Evolutionary conservation across 805 yeast species (phyloP), one percentile per base, ranked within the genome.

Genomic region (Zygosaccharomyces lentus): DNA sequence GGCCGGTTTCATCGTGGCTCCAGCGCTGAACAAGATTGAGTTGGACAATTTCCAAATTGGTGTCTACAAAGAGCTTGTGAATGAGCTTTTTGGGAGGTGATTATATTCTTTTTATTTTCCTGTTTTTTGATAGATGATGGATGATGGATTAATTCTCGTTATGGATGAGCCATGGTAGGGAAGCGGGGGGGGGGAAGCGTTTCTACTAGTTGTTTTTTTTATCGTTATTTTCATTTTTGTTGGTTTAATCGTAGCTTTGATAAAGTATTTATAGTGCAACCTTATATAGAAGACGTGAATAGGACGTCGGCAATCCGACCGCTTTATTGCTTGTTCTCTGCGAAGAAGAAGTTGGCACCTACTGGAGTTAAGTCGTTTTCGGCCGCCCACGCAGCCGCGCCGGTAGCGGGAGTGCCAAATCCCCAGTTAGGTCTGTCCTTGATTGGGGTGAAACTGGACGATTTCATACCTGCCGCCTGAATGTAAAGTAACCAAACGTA

Each of bases 331-430:
- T 60, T 58, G 42, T 78, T 72, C 69, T 86, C 85, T n/a, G 96
- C 93, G 58, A 74, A 78, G 71, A 87, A 90, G 70, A 84, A 90
- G 72, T 90, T 89, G 48, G 80, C 80, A 10, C 87, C 89, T 49
- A 83, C 74, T 43, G 88, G 80, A 52, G 75, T 74, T 55, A 82
- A 69, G n/a, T 77, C 77, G 59, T 82, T 63, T 64, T 79, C 77
- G 29, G 68, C 61, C 45, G 87, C 80, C 84, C 87, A 90, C 56
- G 82, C 85, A 49, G 78, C 73, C 12, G 78, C 87, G 13, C 96
- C 96, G 6, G 77, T 73, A 9, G 86, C 85, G 1, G 95, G 93
- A 17, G 72, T 70, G n/a, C 84, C 88, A 23, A 86, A 82, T 12
- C 96, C 96, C 96, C 96, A 89, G 44, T 64, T 65, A 15, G 55